Evolutionary conservation across 1,139 yeast species (phyloP).

Genomic region (Candida labiduridarum): DNA sequence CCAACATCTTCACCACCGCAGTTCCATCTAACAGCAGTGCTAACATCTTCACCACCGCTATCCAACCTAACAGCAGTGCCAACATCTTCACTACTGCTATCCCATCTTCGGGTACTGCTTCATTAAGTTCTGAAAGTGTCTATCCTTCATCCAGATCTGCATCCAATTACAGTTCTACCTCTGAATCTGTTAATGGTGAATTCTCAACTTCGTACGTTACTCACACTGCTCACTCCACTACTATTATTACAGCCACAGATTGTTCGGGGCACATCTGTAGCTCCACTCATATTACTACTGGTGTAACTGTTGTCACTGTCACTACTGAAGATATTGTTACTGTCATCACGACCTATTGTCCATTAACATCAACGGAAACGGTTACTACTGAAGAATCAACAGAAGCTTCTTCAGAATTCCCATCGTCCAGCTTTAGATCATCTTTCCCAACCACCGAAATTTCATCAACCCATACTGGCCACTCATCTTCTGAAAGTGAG

Average conservation of each 20-base stretch:
- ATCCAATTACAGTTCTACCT: neutral
- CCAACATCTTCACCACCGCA: no score
- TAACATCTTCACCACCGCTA: no score
- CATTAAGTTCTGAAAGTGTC: slow-evolving; percentile 1
- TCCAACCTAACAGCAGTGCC: no score
- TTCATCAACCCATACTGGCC: neutral
- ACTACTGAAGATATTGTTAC: slow-evolving; percentile 18
- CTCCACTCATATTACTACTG: slow-evolving; percentile 28
- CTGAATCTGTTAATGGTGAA: neutral
- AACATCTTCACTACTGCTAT: no score
- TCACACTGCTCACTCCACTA: slow-evolving; percentile 11
- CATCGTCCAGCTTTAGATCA: no score
- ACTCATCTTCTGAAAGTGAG: neutral
- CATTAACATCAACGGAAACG: slow-evolving; percentile 4
- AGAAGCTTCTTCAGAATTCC: neutral
- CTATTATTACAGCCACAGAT: slow-evolving; percentile 25
- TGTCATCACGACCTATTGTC: slow-evolving; percentile 28
- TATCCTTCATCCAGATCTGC: neutral
- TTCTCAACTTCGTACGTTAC: slow-evolving; percentile 4
- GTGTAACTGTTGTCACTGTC: slow-evolving; percentile 18
- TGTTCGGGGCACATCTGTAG: slow-evolving; percentile 18
- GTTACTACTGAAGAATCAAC: slow-evolving; percentile 2
- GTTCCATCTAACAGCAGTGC: no score
- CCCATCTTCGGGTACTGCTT: neutral
- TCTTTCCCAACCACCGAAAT: neutral